Evolutionary conservation across 441 rosid species (phyloP).

Genomic region (Manihot esculenta): DNA sequence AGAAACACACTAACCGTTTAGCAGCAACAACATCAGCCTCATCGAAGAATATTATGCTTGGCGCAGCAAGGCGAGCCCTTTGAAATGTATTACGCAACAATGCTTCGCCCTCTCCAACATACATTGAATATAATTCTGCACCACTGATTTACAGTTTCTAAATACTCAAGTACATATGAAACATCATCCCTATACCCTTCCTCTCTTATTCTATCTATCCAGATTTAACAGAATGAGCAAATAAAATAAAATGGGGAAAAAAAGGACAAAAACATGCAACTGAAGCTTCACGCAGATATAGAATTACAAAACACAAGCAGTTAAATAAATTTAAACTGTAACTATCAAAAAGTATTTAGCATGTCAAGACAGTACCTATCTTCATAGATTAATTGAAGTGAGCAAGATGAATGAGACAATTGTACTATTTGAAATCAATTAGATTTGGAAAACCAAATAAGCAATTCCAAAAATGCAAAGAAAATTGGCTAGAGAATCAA

Average conservation of each 20-base stretch:
- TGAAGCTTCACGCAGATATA: not conserved
- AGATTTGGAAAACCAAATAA: too few relatives aligned
- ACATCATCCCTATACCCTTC: not conserved
- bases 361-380: constrained; percentile 1
- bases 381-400: not conserved
- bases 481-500: too few relatives aligned
- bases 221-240: too few relatives aligned
- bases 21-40: constrained; percentile 82
- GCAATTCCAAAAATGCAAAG: too few relatives aligned
- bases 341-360: not conserved
- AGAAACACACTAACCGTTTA: constrained; percentile 53
- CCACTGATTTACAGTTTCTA: constrained; percentile 50
- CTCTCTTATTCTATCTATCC: not conserved
- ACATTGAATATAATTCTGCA: constrained; percentile 93
- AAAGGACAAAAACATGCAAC: not conserved
- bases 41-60: constrained; percentile 92
- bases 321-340: not conserved
- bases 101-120: constrained; percentile 99
- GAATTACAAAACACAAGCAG: too few relatives aligned
- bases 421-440: too few relatives aligned
- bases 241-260: too few relatives aligned
- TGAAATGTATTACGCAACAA: constrained; percentile 79
- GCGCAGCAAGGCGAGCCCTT: constrained; percentile 90
- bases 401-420: not conserved
- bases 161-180: constrained; percentile 9